phyloP scores from a whole-genome alignment of 306 rosid species.

The Herpetospermum pedunculosum region DNA sequence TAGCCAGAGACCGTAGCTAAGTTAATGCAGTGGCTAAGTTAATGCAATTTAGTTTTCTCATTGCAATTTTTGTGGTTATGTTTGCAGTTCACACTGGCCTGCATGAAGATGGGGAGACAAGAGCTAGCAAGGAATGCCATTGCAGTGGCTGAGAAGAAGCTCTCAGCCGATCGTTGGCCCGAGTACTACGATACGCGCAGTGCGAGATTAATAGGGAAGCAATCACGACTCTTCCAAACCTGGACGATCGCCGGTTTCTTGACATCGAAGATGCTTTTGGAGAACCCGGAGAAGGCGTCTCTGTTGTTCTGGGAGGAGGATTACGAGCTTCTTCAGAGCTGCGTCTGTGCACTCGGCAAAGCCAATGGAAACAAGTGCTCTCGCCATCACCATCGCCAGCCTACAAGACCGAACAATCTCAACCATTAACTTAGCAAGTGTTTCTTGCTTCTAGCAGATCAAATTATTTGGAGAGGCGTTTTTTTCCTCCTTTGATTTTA shows the following conservation, averaged over 20 bases:
- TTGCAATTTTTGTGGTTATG: background rate
- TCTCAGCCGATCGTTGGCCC: slow-evolving; percentile 58
- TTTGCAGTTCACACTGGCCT: slow-evolving; percentile 65
- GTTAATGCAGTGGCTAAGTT: no score
- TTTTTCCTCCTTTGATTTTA: background rate
- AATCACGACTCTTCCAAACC: slow-evolving; percentile 56
- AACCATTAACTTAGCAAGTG: slow-evolving; percentile 4
- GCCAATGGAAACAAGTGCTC: slow-evolving; percentile 51
- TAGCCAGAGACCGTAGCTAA: no score
- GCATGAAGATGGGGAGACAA: slow-evolving; percentile 78
- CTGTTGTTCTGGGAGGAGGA: slow-evolving; percentile 82
- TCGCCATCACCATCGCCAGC: slow-evolving; percentile 18
- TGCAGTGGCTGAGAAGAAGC: slow-evolving; percentile 58
- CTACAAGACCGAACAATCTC: slow-evolving; percentile 37
- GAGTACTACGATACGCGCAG: slow-evolving; percentile 66
- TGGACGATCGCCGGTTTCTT: slow-evolving; percentile 79
- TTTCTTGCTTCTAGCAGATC: background rate
- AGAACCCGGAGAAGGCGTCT: slow-evolving; percentile 65
- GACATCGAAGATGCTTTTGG: slow-evolving; percentile 61
- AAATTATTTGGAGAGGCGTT: background rate
- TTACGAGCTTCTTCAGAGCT: slow-evolving; percentile 60
- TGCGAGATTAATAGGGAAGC: slow-evolving; percentile 70
- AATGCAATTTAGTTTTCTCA: no score
- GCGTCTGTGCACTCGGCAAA: slow-evolving; percentile 61
- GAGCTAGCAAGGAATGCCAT: slow-evolving; percentile 60